Evolutionary conservation across 2,329 filamentous ascomycete species (phyloP).

Genomic region (Phyllosticta citriasiana): DNA sequence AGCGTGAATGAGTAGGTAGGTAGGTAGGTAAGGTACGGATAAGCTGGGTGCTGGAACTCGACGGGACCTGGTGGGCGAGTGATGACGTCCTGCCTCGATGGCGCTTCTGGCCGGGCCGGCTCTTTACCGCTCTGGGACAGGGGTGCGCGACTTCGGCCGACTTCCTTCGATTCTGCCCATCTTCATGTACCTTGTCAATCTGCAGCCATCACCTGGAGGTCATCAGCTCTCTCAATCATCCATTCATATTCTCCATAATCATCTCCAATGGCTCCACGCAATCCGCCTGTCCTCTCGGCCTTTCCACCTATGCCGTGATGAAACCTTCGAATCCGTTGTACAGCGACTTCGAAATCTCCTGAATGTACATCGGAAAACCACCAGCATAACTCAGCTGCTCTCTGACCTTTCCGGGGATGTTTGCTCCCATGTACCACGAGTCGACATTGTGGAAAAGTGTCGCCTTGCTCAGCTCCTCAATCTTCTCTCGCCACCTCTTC

Average conservation of each 20-base stretch:
- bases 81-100: constrained; percentile 5
- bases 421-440: constrained; percentile 36
- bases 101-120: neutral
- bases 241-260: neutral
- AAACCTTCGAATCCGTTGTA: constrained; percentile 28
- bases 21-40: neutral
- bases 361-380: constrained; percentile 31
- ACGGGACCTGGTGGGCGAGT: neutral
- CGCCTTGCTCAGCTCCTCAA: constrained; percentile 31
- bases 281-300: too few species aligned
- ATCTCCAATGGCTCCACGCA: too few species aligned
- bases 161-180: too few species aligned
- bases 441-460: constrained; percentile 33
- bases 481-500: constrained; percentile 29
- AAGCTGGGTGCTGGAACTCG: neutral
- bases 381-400: constrained; percentile 37
- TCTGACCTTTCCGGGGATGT: constrained; percentile 36
- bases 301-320: constrained; percentile 11
- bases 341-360: constrained; percentile 28
- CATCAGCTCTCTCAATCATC: neutral
- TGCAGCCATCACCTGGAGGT: neutral
- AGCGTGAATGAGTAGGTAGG: too few species aligned
- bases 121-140: neutral
- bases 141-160: neutral
- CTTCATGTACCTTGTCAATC: neutral